These are phyloP conservation scores for Liriodendron chinense DNA, from an alignment of 164 flowering plant species.

Conservation along the genomic window DNA sequence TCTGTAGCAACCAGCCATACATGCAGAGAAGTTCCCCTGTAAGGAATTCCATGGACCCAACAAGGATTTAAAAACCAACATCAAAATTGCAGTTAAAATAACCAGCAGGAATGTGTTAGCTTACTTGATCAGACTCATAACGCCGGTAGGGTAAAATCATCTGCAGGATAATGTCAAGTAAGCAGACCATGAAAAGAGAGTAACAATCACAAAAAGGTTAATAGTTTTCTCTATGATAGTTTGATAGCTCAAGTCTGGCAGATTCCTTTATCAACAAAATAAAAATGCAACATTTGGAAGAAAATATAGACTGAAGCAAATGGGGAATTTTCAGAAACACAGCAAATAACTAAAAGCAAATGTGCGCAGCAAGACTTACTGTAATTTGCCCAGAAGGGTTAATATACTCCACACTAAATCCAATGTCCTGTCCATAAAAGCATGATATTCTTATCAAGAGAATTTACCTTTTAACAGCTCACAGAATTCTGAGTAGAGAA, in stretches of 20 bases:
- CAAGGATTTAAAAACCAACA: not conserved
- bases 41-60: slow-evolving; percentile 1
- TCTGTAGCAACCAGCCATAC: slow-evolving; percentile 73
- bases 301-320: not conserved
- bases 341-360: not conserved
- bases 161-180: slow-evolving; percentile 34
- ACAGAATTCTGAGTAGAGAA: not conserved
- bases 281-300: not conserved
- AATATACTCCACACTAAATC: slow-evolving; percentile 82
- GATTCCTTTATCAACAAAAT: not conserved
- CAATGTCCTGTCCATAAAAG: slow-evolving; percentile 73
- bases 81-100: not conserved
- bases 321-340: not conserved
- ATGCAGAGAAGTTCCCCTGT: slow-evolving; percentile 93
- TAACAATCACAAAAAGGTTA: not conserved
- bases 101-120: slow-evolving; percentile 19
- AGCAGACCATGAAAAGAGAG: slow-evolving; percentile 7
- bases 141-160: slow-evolving; percentile 87
- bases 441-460: not conserved
- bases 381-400: slow-evolving; percentile 58
- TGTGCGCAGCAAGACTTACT: slow-evolving; percentile 36
- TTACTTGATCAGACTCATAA: slow-evolving; percentile 81
- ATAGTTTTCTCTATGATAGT: not conserved
- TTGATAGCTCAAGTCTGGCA: not conserved
- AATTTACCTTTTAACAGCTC: not conserved